Evolutionary conservation across 768 basidiomycete species (phyloP).

Genomic region (Dendrothele bispora): DNA sequence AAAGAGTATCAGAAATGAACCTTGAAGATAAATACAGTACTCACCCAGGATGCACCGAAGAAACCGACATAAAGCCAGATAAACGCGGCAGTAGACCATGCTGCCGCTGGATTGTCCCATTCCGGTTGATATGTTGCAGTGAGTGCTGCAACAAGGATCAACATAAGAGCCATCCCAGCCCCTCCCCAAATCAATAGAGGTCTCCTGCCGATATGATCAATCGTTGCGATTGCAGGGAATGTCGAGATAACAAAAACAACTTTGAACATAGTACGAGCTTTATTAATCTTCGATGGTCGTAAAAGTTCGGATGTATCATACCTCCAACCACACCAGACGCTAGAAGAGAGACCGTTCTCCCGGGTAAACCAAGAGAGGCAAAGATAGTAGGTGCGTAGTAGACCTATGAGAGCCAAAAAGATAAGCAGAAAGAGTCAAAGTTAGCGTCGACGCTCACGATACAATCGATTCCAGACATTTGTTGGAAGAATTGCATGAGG

Average conservation of each 20-base stretch:
- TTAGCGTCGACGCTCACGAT: too few relatives aligned
- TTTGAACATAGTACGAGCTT: neutral
- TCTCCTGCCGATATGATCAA: slow-evolving; percentile 39
- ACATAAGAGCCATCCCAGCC: slow-evolving; percentile 26
- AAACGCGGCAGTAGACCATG: slow-evolving; percentile 31
- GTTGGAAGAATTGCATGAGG: slow-evolving; percentile 20
- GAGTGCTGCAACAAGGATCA: slow-evolving; percentile 17
- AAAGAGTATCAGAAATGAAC: slow-evolving; percentile 6
- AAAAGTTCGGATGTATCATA: slow-evolving; percentile 19
- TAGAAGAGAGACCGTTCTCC: slow-evolving; percentile 38
- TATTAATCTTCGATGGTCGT: too few relatives aligned
- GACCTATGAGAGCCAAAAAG: slow-evolving; percentile 1
- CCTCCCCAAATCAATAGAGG: slow-evolving; percentile 40
- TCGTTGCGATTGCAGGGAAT: slow-evolving; percentile 32
- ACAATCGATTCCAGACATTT: slow-evolving; percentile 26
- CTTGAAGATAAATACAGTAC: slow-evolving; percentile 2
- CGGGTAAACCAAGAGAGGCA: slow-evolving; percentile 37
- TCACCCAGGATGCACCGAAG: slow-evolving; percentile 30
- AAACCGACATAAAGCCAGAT: slow-evolving; percentile 41
- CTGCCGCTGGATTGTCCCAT: slow-evolving; percentile 21
- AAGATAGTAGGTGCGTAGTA: slow-evolving; percentile 32
- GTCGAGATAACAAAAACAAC: slow-evolving; percentile 29
- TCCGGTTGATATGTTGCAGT: slow-evolving; percentile 17
- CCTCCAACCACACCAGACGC: slow-evolving; percentile 42
- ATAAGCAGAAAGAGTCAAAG: too few relatives aligned